Base-by-base conservation (phyloP, 305 asterid species). In the Rubia tinctorum region DNA sequence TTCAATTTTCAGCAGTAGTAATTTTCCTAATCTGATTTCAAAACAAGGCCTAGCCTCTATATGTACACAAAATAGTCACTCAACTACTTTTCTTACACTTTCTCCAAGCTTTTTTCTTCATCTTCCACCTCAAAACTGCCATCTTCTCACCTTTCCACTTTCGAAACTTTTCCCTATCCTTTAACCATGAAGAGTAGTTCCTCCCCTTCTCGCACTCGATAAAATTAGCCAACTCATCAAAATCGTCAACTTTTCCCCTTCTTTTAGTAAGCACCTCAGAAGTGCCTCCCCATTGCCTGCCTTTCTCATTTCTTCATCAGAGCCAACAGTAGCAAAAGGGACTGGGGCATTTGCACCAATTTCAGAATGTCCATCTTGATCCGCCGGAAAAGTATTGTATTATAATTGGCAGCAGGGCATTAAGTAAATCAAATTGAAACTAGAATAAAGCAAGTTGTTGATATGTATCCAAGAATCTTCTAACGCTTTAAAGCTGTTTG, bases 41-140 rank as follows among this genome's bases (percentile, higher is more conserved):
- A 17, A 62, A 72, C 39, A 44, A 43, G 17, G 0, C 15, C 14
- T 6, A n/a, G 15, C 56, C 42, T n/a, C n/a, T 22, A 27, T 37
- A 20, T 22, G 43, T 5, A 37, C 30, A 22, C 56, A 66, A 42
- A 43, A 66, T 42, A 66, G 71, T 12, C 39, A 2, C 39, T n/a
- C 37, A 66, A 44, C 45, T 10, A 68, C 45, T 61, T 77, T 69
- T 72, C 77, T 79, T 84, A 74, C 73, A 82, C 78, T 75, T 78
- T 84, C 78, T 88, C 96, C 90, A 80, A 68, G 82, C 77, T 23
- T 79, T 80, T 81, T 86, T 91, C 91, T 83, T 92, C 73, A 74
- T 84, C 81, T 87, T 82, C 96, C 97, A 90, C 83, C 83, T 83
- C 75, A 89, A 76, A 81, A 84, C 80, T 51, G 90, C 95, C 85